These are phyloP conservation scores for Penicillium digitatum DNA, from an alignment of 2,329 filamentous ascomycete genomes.

Conservation along the genomic window DNA sequence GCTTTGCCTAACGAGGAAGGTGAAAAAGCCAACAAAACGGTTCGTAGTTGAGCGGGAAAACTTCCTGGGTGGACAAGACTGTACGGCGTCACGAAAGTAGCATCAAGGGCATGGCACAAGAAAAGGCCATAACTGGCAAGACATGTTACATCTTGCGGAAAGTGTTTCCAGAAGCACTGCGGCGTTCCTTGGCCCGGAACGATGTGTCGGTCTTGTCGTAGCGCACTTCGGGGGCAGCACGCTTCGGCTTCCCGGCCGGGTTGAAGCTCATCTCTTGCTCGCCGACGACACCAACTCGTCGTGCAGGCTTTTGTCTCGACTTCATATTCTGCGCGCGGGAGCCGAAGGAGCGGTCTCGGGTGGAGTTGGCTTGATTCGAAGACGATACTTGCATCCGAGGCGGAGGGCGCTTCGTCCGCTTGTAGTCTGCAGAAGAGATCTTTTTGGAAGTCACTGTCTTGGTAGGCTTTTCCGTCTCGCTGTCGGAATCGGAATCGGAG, in stretches of 20 bases:
- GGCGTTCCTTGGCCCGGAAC: conserved; percentile 41
- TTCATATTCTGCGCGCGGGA: conserved; percentile 50
- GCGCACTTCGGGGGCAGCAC: conserved; percentile 21
- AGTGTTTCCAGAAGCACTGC: conserved; percentile 49
- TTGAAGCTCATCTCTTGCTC: conserved; percentile 60
- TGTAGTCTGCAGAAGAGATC: conserved; percentile 55
- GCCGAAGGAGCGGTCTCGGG: conserved; percentile 56
- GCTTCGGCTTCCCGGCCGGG: conserved; percentile 46
- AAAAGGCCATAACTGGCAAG: not conserved
- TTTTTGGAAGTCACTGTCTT: conserved; percentile 39
- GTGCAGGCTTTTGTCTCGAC: conserved; percentile 32
- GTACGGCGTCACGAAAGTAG: not conserved
- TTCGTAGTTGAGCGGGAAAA: not conserved
- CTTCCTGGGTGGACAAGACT: not conserved
- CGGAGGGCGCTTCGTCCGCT: conserved; percentile 48
- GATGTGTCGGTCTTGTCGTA: conserved; percentile 22
- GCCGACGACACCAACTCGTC: conserved; percentile 40
- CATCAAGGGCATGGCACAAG: not conserved
- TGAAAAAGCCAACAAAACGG: not conserved
- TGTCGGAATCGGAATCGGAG: conserved; percentile 34
- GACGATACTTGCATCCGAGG: conserved; percentile 58
- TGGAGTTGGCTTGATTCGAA: conserved; percentile 44
- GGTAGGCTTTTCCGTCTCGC: conserved; percentile 26
- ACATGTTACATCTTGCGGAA: conserved; percentile 45
- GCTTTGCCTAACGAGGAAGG: not conserved